These are phyloP conservation scores for Xylariaceae sp. DNA, from an alignment of 2,329 filamentous ascomycete genomes.

Conservation along the genomic window DNA sequence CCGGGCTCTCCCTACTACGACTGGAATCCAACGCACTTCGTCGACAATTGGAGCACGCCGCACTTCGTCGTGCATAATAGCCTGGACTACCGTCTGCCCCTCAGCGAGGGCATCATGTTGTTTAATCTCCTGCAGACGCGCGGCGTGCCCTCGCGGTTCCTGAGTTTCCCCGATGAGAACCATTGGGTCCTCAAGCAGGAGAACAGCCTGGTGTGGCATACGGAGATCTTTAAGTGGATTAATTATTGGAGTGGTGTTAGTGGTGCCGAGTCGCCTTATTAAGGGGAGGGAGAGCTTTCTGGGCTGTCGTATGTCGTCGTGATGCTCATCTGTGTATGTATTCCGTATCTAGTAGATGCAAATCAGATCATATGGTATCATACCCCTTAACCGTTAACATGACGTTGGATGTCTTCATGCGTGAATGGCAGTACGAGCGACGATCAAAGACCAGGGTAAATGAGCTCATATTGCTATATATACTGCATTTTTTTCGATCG, in stretches of 20 bases:
- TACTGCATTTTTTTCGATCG: no score
- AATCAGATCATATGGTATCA: no score
- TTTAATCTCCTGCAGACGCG: slow-evolving; percentile 64
- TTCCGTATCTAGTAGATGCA: no score
- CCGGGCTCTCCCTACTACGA: slow-evolving; percentile 40
- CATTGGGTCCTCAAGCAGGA: slow-evolving; percentile 67
- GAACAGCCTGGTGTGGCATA: slow-evolving; percentile 65
- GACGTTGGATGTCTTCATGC: no score
- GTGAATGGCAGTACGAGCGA: no score
- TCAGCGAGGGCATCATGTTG: slow-evolving; percentile 61
- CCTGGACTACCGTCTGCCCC: slow-evolving; percentile 61
- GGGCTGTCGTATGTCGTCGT: no score
- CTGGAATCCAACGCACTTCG: slow-evolving; percentile 43
- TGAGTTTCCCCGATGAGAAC: slow-evolving; percentile 68
- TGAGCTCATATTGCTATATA: no score
- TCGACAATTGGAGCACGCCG: slow-evolving; percentile 60
- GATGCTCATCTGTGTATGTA: no score
- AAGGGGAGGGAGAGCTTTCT: neutral
- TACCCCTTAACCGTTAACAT: no score
- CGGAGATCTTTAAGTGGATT: slow-evolving; percentile 62
- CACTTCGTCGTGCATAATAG: slow-evolving; percentile 66
- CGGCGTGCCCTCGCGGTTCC: slow-evolving; percentile 59
- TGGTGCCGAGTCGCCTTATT: slow-evolving; percentile 29
- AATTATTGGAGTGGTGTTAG: slow-evolving; percentile 46
- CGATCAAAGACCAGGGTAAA: no score